These are phyloP conservation scores for Pseudocercospora crystallina DNA, from an alignment of 2,329 filamentous ascomycete species.

Conservation along the genomic window DNA sequence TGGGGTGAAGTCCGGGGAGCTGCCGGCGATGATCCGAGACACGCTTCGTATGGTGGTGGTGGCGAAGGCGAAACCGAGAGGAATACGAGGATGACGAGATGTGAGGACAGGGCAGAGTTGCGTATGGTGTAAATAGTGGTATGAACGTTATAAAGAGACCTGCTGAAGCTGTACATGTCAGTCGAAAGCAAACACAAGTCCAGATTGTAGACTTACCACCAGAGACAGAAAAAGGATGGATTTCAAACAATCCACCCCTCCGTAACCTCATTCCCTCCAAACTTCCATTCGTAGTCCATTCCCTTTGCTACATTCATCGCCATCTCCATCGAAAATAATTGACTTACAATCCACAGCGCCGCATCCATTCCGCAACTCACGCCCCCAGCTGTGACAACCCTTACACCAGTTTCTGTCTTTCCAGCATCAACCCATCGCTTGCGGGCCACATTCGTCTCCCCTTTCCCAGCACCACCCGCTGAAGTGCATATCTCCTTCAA, in stretches of 20 bases:
- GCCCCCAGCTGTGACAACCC: conserved; percentile 13
- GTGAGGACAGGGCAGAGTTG: neutral
- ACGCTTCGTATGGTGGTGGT: too few species aligned
- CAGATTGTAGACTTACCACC: neutral
- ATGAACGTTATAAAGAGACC: neutral
- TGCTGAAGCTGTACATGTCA: neutral
- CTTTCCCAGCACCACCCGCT: neutral
- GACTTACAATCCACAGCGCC: conserved; percentile 13
- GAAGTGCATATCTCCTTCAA: conserved; percentile 7
- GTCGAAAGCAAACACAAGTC: neutral
- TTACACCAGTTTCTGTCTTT: conserved; percentile 5
- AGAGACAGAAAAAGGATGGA: neutral
- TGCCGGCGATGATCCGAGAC: too few species aligned
- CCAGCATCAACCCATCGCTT: conserved; percentile 17
- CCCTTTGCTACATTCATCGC: conserved; percentile 16
- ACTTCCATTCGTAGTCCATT: conserved; percentile 22
- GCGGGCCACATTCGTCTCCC: conserved; percentile 10
- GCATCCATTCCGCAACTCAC: conserved; percentile 23
- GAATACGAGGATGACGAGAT: too few species aligned
- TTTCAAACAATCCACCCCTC: conserved; percentile 8
- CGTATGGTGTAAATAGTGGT: neutral
- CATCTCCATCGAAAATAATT: conserved; percentile 12
- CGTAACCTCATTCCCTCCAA: conserved; percentile 10
- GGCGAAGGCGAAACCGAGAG: too few species aligned
- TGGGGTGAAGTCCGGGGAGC: too few species aligned